A percentile compares a stretch with the other conserved stretches of the same genome.
Evolutionary conservation across 1,139 yeast genomes (phyloP).

Genomic region (Debaryomyces sp.): DNA sequence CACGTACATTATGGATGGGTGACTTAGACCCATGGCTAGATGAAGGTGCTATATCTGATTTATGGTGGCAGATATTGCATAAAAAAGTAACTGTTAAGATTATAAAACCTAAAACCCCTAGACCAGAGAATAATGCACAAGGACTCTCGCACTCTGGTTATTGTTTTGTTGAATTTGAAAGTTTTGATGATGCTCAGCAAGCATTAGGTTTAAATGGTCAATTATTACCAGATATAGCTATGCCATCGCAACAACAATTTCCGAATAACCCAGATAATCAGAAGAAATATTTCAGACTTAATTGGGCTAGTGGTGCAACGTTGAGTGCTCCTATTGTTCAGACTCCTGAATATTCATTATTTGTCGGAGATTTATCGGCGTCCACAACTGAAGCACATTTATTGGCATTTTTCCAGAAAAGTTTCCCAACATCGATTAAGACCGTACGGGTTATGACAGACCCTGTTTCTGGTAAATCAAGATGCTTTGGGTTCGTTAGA

Average conservation of each 20-base stretch:
- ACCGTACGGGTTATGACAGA: slow-evolving; percentile 79
- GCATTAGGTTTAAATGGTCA: slow-evolving; percentile 69
- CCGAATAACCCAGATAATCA: slow-evolving; percentile 55
- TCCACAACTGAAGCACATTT: slow-evolving; percentile 72
- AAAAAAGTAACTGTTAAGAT: slow-evolving; percentile 52
- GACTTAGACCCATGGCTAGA: slow-evolving; percentile 77
- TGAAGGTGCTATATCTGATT: slow-evolving; percentile 56
- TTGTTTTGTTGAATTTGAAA: slow-evolving; percentile 71
- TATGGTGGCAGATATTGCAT: slow-evolving; percentile 57
- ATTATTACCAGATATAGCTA: slow-evolving; percentile 58
- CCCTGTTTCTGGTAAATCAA: slow-evolving; percentile 67
- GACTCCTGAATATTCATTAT: slow-evolving; percentile 60
- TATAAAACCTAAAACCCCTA: slow-evolving; percentile 47
- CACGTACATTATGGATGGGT: slow-evolving; percentile 77
- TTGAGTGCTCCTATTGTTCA: slow-evolving; percentile 54
- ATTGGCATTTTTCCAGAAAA: slow-evolving; percentile 64
- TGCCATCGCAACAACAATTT: slow-evolving; percentile 47
- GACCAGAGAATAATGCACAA: slow-evolving; percentile 27
- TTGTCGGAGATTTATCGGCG: slow-evolving; percentile 80
- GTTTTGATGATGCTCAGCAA: slow-evolving; percentile 63
- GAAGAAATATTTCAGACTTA: slow-evolving; percentile 62
- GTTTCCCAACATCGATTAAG: slow-evolving; percentile 61
- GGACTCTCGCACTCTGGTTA: slow-evolving; percentile 65
- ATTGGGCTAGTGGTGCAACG: slow-evolving; percentile 76
- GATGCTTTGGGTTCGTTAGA: slow-evolving; percentile 78